Evolutionary conservation across 139 green algal genomes (phyloP).

Genomic region (Coelastrella sp.): DNA sequence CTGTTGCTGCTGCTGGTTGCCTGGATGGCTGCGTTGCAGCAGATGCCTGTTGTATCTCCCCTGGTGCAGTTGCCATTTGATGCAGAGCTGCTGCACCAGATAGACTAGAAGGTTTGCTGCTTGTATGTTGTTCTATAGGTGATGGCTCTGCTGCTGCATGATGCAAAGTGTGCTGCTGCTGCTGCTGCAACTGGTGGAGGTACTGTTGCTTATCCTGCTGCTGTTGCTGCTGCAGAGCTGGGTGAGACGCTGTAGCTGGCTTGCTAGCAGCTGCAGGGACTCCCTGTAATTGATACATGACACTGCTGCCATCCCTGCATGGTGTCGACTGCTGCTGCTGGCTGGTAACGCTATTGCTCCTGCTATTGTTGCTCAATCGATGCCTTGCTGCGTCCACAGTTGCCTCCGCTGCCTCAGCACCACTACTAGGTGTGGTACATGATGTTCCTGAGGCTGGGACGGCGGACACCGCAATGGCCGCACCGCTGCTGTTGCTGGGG

Average conservation of each 20-base stretch:
- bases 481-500: not conserved
- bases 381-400: not conserved
- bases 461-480: not conserved
- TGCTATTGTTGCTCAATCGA: constrained; percentile 6
- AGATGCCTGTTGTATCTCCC: constrained; percentile 4
- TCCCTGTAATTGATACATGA: not conserved
- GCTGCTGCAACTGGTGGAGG: constrained; percentile 13
- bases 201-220: not conserved
- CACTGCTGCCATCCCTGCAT: constrained; percentile 1
- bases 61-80: not conserved
- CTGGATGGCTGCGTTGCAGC: not conserved
- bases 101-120: not conserved
- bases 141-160: not conserved
- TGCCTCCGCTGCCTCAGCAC: not conserved
- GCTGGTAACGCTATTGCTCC: not conserved
- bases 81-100: not conserved
- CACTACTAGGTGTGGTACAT: not conserved
- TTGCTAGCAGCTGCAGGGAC: not conserved
- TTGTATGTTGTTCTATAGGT: not conserved
- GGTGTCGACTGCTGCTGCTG: not conserved
- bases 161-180: not conserved
- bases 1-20: not conserved
- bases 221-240: constrained; percentile 4
- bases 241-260: not conserved
- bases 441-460: constrained; percentile 1